Evolutionary conservation across 139 green algal genomes (phyloP).

Genomic region (Micromonas pusilla): DNA sequence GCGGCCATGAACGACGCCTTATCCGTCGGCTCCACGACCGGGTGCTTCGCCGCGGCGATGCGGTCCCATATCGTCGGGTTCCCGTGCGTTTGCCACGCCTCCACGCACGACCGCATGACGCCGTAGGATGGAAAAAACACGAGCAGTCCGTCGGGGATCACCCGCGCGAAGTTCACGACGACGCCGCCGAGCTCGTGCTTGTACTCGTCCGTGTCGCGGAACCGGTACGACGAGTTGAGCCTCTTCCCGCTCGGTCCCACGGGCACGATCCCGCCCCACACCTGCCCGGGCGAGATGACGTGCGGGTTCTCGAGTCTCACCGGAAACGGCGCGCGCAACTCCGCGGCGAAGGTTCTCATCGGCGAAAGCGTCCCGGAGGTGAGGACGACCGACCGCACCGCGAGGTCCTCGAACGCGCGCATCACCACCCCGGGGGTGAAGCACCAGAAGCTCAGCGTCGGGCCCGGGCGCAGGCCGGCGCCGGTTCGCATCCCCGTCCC

Average conservation of each 20-base stretch:
- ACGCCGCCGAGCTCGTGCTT: slow-evolving; percentile 45
- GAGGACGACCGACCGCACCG: slow-evolving; percentile 71
- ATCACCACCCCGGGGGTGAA: slow-evolving; percentile 68
- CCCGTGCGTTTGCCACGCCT: slow-evolving; percentile 63
- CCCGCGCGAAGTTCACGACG: slow-evolving; percentile 49
- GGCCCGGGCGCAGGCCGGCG: slow-evolving; percentile 34
- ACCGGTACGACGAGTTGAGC: slow-evolving; percentile 81
- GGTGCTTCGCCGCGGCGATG: slow-evolving; percentile 66
- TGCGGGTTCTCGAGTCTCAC: slow-evolving; percentile 92
- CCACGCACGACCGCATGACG: slow-evolving; percentile 46
- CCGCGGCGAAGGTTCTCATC: slow-evolving; percentile 73
- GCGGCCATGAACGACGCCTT: slow-evolving; percentile 11
- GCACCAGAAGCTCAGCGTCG: slow-evolving; percentile 86
- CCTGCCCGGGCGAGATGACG: slow-evolving; percentile 70
- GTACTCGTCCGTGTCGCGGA: slow-evolving; percentile 48
- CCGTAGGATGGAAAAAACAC: slow-evolving; percentile 95
- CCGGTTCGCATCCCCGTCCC: not conserved
- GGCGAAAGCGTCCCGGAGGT: slow-evolving; percentile 86
- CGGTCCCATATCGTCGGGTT: slow-evolving; percentile 64
- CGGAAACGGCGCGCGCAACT: slow-evolving; percentile 80
- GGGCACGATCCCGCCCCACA: slow-evolving; percentile 77
- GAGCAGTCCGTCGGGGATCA: slow-evolving; percentile 84
- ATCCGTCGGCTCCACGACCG: slow-evolving; percentile 54
- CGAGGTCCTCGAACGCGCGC: slow-evolving; percentile 42
- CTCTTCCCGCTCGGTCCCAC: slow-evolving; percentile 57